Evolutionary conservation across 257 asterid species (phyloP).

Genomic region (Ophiorrhiza pumila): DNA sequence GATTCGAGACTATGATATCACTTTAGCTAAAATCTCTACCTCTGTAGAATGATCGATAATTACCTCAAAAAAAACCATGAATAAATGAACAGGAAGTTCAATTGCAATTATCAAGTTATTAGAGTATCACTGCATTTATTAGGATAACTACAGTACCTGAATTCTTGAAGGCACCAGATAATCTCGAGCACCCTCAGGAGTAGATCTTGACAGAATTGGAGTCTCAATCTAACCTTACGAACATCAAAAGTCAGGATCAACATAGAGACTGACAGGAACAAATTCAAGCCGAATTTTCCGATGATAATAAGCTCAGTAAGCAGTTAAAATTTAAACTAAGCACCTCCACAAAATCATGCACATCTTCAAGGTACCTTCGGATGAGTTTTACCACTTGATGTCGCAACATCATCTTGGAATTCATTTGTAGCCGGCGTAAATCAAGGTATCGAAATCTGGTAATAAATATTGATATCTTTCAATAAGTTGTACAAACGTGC

Average conservation of each 20-base stretch:
- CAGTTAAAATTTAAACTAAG: conserved; percentile 17
- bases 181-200: conserved; percentile 99
- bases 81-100: not conserved
- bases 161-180: conserved; percentile 97
- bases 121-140: not conserved
- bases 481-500: conserved; percentile 8
- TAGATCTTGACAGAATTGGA: conserved; percentile 95
- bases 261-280: conserved; percentile 27
- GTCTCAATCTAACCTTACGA: conserved; percentile 99
- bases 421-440: conserved; percentile 81
- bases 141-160: conserved; percentile 54
- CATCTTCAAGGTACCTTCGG: conserved; percentile 87
- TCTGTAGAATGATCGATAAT: not conserved
- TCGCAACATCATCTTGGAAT: conserved; percentile 71
- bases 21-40: not conserved
- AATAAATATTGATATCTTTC: conserved; percentile 16
- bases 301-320: conserved; percentile 4
- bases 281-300: conserved; percentile 11
- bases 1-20: not conserved
- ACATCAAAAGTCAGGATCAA: conserved; percentile 76
- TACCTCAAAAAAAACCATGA: not conserved
- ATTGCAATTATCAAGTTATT: not conserved
- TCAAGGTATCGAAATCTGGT: conserved; percentile 91
- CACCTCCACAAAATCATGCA: conserved; percentile 93
- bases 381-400: conserved; percentile 87